Conservation (phyloP, 2,329 filamentous ascomycete species). For the Colletotrichum gloeosporioides region DNA sequence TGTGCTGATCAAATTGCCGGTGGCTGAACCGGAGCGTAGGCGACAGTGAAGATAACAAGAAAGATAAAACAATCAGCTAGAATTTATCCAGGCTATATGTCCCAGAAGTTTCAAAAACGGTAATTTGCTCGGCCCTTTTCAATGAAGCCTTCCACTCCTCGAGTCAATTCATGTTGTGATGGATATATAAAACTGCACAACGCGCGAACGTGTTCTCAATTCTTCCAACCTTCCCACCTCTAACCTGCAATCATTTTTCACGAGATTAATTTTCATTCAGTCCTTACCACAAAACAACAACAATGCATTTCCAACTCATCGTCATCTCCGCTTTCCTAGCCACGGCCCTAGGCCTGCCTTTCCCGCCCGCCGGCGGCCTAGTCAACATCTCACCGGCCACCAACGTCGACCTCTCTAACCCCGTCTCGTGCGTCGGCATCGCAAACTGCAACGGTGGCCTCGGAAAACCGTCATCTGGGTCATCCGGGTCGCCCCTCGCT, state of each 20-base stretch:
- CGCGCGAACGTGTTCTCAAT: background rate
- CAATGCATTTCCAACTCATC: background rate
- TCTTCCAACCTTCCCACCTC: background rate
- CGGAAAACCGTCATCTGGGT: background rate
- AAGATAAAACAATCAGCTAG: background rate
- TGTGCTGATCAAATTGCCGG: background rate
- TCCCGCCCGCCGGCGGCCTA: background rate
- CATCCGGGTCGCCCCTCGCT: background rate
- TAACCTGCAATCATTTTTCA: background rate
- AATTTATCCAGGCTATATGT: background rate
- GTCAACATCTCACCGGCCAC: background rate
- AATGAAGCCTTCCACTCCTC: background rate
- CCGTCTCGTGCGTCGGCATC: background rate
- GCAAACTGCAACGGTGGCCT: background rate
- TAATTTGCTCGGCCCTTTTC: background rate
- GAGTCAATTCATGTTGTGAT: background rate
- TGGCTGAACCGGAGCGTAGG: background rate
- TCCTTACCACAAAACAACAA: background rate
- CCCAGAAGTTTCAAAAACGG: background rate
- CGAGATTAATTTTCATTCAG: background rate
- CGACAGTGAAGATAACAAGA: no score
- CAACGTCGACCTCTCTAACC: background rate
- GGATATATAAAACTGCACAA: background rate
- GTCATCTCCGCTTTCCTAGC: background rate
- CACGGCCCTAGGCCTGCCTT: background rate